phyloP scores from a whole-genome alignment of 108 stramenopile genomes.

The Bacterosira constricta region DNA sequence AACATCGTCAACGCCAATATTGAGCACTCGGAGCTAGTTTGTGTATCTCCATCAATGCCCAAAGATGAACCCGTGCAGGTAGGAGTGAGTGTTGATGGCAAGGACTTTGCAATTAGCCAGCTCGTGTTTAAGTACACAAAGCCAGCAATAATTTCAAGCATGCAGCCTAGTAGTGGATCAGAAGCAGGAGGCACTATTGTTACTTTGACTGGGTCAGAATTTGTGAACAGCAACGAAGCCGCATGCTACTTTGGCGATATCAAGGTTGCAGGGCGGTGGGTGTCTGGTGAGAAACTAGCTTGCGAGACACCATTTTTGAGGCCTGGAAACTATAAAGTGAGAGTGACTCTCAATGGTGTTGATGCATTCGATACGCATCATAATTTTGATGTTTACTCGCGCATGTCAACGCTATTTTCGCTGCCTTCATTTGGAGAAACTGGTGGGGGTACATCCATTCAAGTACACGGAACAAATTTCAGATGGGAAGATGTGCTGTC shows the following conservation, averaged over 20 bases:
- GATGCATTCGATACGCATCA: conserved; percentile 19
- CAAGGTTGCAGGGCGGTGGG: conserved; percentile 18
- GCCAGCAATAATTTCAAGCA: conserved; percentile 5
- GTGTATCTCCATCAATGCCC: conserved; percentile 6
- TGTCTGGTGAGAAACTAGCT: conserved; percentile 16
- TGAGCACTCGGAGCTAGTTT: neutral
- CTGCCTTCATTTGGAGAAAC: conserved; percentile 27
- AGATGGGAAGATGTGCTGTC: conserved; percentile 11
- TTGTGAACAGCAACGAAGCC: conserved; percentile 3
- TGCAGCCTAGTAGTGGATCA: conserved; percentile 11
- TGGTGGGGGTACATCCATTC: conserved; percentile 18
- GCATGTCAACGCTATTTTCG: conserved; percentile 29
- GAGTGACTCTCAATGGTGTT: conserved; percentile 35
- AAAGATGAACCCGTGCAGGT: conserved; percentile 10
- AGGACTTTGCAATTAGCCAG: conserved; percentile 14
- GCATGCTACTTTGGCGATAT: conserved; percentile 26
- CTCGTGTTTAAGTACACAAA: conserved; percentile 10
- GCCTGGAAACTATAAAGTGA: conserved; percentile 29
- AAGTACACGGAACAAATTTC: conserved; percentile 41
- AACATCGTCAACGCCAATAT: conserved; percentile 1
- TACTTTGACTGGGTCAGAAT: conserved; percentile 20
- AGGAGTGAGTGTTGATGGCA: conserved; percentile 14
- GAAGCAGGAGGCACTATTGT: conserved; percentile 18
- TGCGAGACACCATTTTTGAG: conserved; percentile 22
- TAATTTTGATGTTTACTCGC: conserved; percentile 7